phyloP scores from a whole-genome alignment of 2,329 filamentous ascomycete species.

The Ophiosphaerella herpotricha region DNA sequence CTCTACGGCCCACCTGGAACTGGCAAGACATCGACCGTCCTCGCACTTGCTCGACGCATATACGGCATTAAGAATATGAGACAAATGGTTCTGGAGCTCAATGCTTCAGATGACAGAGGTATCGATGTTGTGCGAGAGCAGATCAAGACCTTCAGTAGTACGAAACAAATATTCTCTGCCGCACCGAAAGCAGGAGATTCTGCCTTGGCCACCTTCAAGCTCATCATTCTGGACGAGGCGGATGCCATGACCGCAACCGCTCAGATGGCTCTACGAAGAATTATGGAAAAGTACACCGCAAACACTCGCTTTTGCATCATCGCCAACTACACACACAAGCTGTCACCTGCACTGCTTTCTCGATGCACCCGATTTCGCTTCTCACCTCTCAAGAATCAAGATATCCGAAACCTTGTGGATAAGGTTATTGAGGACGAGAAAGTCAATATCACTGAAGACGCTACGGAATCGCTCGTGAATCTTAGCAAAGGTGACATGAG shows the following conservation, averaged over 20 bases:
- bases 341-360: conserved; percentile 88
- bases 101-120: conserved; percentile 94
- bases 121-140: conserved; percentile 96
- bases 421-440: conserved; percentile 86
- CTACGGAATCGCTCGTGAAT: conserved; percentile 79
- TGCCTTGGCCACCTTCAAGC: conserved; percentile 77
- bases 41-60: conserved; percentile 89
- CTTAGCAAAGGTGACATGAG: conserved; percentile 97
- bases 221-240: conserved; percentile 98
- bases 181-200: conserved; percentile 55
- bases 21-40: conserved; percentile 94
- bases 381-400: conserved; percentile 84
- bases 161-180: conserved; percentile 93
- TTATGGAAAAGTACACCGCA: conserved; percentile 99
- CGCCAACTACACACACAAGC: conserved; percentile 98
- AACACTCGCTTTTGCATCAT: conserved; percentile 99
- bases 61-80: conserved; percentile 92
- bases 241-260: conserved; percentile 99
- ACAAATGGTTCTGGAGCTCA: conserved; percentile 98
- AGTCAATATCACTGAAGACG: conserved; percentile 80
- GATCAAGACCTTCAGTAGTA: conserved; percentile 98
- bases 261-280: conserved; percentile 93
- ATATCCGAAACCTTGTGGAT: conserved; percentile 85
- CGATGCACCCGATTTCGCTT: conserved; percentile 95
- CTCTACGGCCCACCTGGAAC: conserved; percentile 97